phyloP scores from a whole-genome alignment of 164 flowering plant genomes.

The Macadamia integrifolia region DNA sequence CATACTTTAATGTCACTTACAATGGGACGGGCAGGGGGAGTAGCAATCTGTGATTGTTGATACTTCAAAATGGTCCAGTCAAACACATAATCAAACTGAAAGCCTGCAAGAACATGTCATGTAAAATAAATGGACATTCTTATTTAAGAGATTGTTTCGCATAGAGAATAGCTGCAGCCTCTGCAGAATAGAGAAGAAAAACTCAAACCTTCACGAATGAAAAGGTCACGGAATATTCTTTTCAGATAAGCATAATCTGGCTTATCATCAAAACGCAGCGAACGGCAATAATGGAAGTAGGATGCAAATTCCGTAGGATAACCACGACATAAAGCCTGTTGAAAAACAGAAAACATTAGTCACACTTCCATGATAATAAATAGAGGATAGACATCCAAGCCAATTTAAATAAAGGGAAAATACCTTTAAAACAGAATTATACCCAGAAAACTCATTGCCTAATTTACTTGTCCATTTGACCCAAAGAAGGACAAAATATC shows the following conservation, averaged over 20 bases:
- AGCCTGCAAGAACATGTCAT: slow-evolving; percentile 35
- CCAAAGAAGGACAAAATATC: too few relatives aligned
- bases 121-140: not conserved
- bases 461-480: too few relatives aligned
- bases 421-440: too few relatives aligned
- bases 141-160: not conserved
- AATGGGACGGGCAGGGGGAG: slow-evolving; percentile 59
- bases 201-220: slow-evolving; percentile 31
- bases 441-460: too few relatives aligned
- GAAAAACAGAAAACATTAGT: slow-evolving; percentile 7
- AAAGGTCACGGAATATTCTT: slow-evolving; percentile 31
- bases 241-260: slow-evolving; percentile 78
- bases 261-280: slow-evolving; percentile 66
- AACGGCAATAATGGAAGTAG: slow-evolving; percentile 30
- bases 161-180: not conserved
- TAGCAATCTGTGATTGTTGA: slow-evolving; percentile 76
- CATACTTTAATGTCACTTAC: slow-evolving; percentile 28
- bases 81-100: slow-evolving; percentile 89
- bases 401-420: not conserved
- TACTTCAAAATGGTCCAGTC: slow-evolving; percentile 92
- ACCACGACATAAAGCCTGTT: slow-evolving; percentile 26
- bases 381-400: not conserved
- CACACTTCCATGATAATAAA: not conserved
- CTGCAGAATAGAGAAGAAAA: not conserved
- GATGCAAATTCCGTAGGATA: slow-evolving; percentile 32